Evolutionary conservation across 805 yeast genomes (phyloP).

Genomic region (Nakazawaea populi): DNA sequence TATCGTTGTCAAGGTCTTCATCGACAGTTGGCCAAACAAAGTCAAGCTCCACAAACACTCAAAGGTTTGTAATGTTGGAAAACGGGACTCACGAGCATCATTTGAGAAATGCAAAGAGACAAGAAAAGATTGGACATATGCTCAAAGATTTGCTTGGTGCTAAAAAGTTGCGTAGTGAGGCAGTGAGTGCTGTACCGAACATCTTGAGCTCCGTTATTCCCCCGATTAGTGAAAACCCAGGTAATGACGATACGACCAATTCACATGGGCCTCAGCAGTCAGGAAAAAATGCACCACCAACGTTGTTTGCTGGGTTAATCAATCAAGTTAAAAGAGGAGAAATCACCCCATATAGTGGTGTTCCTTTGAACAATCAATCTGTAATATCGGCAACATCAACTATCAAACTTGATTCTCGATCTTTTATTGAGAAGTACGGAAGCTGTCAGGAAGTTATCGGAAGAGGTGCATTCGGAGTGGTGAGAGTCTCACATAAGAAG

Average conservation of each 20-base stretch:
- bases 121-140: constrained; percentile 71
- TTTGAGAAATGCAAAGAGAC: constrained; percentile 68
- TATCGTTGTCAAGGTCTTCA: constrained; percentile 14
- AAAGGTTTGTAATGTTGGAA: constrained; percentile 50
- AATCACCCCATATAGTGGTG: constrained; percentile 22
- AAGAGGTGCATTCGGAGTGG: constrained; percentile 91
- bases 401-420: constrained; percentile 33
- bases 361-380: constrained; percentile 7
- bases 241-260: neutral
- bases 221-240: constrained; percentile 6
- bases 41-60: constrained; percentile 14
- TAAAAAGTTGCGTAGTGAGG: constrained; percentile 62
- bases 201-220: constrained; percentile 11
- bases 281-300: constrained; percentile 48
- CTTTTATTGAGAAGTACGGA: constrained; percentile 87
- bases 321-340: constrained; percentile 44
- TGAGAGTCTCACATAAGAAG: constrained; percentile 78
- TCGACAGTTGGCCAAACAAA: constrained; percentile 12
- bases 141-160: constrained; percentile 73
- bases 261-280: constrained; percentile 10
- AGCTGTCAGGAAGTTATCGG: constrained; percentile 94
- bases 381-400: constrained; percentile 10
- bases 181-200: constrained; percentile 47
- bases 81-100: constrained; percentile 81
- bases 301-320: constrained; percentile 62